Conservation (phyloP, 1,284 basidiomycete genomes). For the Somion occarium region DNA sequence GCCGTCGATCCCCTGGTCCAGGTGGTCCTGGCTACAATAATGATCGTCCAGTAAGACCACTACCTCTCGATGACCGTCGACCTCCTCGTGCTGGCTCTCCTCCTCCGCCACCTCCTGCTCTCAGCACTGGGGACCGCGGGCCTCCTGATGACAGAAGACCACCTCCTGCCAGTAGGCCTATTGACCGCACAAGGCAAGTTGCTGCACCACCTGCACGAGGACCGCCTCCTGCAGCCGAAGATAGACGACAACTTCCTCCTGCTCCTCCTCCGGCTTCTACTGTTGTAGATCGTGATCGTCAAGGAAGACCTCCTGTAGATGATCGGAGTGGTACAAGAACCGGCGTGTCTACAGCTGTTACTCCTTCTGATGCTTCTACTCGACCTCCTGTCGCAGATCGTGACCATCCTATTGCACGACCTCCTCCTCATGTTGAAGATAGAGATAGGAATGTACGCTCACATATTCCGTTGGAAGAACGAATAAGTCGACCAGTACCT, state of each 20-base stretch:
- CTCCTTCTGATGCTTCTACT: slow-evolving; percentile 2
- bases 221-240: slow-evolving; percentile 8
- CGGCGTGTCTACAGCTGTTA: neutral
- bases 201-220: neutral
- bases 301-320: slow-evolving; percentile 8
- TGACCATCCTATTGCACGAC: slow-evolving; percentile 10
- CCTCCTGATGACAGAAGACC: slow-evolving; percentile 3
- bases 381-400: slow-evolving; percentile 3
- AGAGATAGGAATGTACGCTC: slow-evolving; percentile 15
- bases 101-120: slow-evolving; percentile 1
- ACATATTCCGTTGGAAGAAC: slow-evolving; percentile 23
- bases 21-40: slow-evolving; percentile 3
- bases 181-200: neutral
- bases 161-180: neutral
- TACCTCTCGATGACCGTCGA: slow-evolving; percentile 10
- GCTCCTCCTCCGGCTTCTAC: neutral
- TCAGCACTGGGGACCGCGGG: slow-evolving; percentile 9
- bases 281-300: neutral
- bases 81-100: slow-evolving; percentile 7
- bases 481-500: slow-evolving; percentile 19
- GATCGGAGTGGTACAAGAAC: slow-evolving; percentile 1
- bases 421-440: slow-evolving; percentile 11
- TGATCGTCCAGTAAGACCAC: slow-evolving; percentile 5
- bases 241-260: slow-evolving; percentile 2
- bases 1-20: slow-evolving; percentile 2